Conservation (phyloP, 129 eudicot genomes). For the Saposhnikovia divaricata region DNA sequence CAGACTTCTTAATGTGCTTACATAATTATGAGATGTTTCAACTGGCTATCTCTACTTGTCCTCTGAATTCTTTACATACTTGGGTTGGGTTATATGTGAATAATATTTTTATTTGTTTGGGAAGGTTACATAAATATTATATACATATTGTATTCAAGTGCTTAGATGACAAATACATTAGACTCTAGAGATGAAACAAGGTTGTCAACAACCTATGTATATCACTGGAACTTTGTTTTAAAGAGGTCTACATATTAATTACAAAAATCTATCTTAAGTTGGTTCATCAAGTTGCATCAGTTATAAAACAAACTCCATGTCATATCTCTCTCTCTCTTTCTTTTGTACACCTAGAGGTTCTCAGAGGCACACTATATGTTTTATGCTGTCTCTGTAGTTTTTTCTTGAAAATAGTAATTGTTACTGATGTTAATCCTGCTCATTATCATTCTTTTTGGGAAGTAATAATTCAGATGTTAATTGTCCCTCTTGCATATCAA, state of each 20-base stretch:
- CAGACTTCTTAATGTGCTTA: not conserved
- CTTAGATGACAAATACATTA: not conserved
- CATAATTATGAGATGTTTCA: not conserved
- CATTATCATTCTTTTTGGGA: not conserved
- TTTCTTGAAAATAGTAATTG: not conserved
- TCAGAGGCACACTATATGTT: not conserved
- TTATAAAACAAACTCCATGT: too few relatives aligned
- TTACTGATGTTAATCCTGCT: not conserved
- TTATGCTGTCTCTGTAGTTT: not conserved
- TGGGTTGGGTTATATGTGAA: too few relatives aligned
- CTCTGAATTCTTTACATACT: too few relatives aligned
- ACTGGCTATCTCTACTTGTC: not conserved
- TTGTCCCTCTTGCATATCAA: not conserved
- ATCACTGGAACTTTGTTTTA: not conserved
- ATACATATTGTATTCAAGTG: too few relatives aligned
- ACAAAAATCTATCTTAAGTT: too few relatives aligned
- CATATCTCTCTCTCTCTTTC: too few relatives aligned
- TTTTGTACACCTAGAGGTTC: too few relatives aligned
- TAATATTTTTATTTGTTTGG: too few relatives aligned
- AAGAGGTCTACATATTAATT: too few relatives aligned
- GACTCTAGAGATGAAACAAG: not conserved
- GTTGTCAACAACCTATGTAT: not conserved
- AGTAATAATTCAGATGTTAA: not conserved
- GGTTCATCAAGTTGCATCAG: too few relatives aligned
- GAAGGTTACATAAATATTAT: too few relatives aligned